Percentiles rank a stretch among this genome's conserved stretches.
These are phyloP conservation scores for Amauroascus niger DNA, from an alignment of 2,329 filamentous ascomycete species.

Conservation along the genomic window DNA sequence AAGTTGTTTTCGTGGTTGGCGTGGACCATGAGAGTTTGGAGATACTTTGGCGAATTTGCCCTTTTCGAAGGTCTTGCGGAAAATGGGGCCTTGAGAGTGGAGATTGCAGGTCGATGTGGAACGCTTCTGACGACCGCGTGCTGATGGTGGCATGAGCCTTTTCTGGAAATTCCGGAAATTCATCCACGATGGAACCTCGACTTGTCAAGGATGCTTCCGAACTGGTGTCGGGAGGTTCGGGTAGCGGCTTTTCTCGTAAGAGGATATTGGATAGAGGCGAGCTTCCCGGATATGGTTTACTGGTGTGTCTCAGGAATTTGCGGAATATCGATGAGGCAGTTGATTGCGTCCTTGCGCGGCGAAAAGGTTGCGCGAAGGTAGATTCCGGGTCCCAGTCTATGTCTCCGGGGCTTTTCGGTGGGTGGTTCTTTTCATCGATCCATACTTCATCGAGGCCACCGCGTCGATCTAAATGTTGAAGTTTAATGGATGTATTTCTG, in stretches of 20 bases:
- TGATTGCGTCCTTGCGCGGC: conserved; percentile 7
- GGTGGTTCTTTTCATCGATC: background rate
- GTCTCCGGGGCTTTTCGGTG: background rate
- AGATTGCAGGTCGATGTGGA: background rate
- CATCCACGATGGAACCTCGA: background rate
- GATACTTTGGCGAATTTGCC: background rate
- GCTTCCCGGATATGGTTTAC: background rate
- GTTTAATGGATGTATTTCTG: background rate
- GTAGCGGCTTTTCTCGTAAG: conserved; percentile 6
- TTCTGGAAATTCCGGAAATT: conserved; percentile 4
- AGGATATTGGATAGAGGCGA: conserved; percentile 6
- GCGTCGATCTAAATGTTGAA: background rate
- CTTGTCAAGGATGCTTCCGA: background rate
- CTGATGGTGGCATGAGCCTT: conserved; percentile 8
- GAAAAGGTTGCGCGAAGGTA: conserved; percentile 15
- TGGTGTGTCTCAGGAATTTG: conserved; percentile 7
- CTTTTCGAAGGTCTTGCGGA: background rate
- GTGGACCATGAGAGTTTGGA: conserved; percentile 17
- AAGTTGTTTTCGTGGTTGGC: conserved; percentile 12
- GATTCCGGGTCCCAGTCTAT: conserved; percentile 15
- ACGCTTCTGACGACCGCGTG: conserved; percentile 7
- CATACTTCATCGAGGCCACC: background rate
- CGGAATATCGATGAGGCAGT: conserved; percentile 11
- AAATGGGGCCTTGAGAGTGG: background rate
- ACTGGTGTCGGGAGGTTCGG: background rate